These are phyloP conservation scores for Trichoderma sp. DNA, from an alignment of 2,329 filamentous ascomycete species.

Conservation along the genomic window DNA sequence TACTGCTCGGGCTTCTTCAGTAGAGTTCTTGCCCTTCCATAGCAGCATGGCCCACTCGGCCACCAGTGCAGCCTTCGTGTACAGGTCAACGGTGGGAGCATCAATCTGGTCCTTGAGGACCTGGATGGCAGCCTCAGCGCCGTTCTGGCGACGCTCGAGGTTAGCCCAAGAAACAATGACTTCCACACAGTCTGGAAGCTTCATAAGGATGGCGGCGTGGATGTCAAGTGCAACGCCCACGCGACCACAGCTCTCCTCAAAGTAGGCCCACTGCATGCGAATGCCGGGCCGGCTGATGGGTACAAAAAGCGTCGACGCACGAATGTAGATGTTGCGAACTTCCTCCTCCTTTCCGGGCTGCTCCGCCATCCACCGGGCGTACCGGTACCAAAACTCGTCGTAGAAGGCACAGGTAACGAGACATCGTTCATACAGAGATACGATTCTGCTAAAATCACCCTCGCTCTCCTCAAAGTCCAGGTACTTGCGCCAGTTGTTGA, in stretches of 20 bases:
- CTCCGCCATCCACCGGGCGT: constrained; percentile 86
- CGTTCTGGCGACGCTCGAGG: constrained; percentile 76
- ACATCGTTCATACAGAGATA: constrained; percentile 91
- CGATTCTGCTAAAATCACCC: constrained; percentile 69
- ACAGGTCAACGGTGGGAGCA: constrained; percentile 66
- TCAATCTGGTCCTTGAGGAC: constrained; percentile 81
- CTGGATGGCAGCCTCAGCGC: constrained; percentile 79
- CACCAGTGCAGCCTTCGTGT: constrained; percentile 81
- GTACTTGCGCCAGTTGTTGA: constrained; percentile 92
- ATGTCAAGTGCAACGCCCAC: constrained; percentile 79
- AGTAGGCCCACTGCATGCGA: constrained; percentile 87
- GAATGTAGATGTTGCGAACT: constrained; percentile 85
- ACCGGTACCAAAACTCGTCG: constrained; percentile 98
- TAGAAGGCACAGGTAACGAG: constrained; percentile 91
- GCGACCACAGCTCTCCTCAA: constrained; percentile 82
- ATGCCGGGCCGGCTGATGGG: constrained; percentile 82
- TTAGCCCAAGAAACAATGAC: constrained; percentile 87
- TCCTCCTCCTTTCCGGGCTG: constrained; percentile 83
- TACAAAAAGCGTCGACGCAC: constrained; percentile 80
- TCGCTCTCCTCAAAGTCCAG: constrained; percentile 92
- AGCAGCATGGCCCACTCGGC: constrained; percentile 84
- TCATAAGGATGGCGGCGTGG: constrained; percentile 73
- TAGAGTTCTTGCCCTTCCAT: constrained; percentile 82
- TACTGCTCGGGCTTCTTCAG: constrained; percentile 77
- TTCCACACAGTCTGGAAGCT: constrained; percentile 78